Base-by-base conservation (phyloP, 169 alveolate genomes). In the Hepatocystis sp. region DNA sequence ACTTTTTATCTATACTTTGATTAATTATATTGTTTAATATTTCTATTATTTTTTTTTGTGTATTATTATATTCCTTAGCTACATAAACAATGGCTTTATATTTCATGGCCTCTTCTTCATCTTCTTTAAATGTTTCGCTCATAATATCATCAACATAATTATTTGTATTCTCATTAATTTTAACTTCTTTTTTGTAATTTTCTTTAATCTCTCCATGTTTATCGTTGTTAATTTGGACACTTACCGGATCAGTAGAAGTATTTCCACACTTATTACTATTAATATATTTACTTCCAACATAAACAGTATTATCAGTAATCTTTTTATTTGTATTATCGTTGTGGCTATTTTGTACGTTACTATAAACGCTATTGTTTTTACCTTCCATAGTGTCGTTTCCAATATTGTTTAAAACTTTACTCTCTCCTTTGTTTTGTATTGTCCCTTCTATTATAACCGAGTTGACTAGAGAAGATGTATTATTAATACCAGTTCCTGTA, bases 1-100 rank as follows among this genome's bases (percentile, higher is more conserved):
- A 7, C 17, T 91, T 91, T 25, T 91, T 66, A 19, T 34, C 91
- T 4, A 63, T 88, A 71, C 91, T 61, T 44, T 39, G 44, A 17
- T 85, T 55, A 5, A 91, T 84, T n/a, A 84, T 85, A 49, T 30
- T 42, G 67, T 84, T 90, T 76, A 86, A 53, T 28, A 85, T 55
- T 15, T 71, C 68, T 13, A 76, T 67, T 19, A 76, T 84, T 60
- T 58, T 76, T 64, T 85, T 88, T 85, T 85, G 91, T 39, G 85
- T 76, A 34, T 85, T 84, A 32, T 67, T 56, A 65, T 85, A 84
- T 51, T 90, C 93, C 15, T 61, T 84, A 42, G 81, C 84, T 40
- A 71, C 85, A 64, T 60, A 61, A 8, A 56, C 71, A 4, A 63
- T 63, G 21, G 66, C 71, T 40, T 76, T 71, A 4, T 47, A 65